Conservation (phyloP, 2,329 filamentous ascomycete genomes). For the Trichoderma simmonsii region DNA sequence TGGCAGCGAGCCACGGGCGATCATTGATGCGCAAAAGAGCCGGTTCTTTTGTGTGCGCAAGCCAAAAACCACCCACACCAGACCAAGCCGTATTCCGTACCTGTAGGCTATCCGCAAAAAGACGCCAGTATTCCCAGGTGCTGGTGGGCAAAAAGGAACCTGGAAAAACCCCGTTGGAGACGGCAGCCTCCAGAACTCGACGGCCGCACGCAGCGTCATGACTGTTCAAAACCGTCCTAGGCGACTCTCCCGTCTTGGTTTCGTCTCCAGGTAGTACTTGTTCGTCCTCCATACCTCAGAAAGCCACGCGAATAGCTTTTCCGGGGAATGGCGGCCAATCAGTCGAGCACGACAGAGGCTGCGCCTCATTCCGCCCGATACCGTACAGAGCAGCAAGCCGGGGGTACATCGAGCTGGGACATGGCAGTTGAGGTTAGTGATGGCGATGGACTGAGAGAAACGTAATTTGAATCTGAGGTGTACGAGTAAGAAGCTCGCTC, state of each 20-base stretch:
- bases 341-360: slow-evolving; percentile 28
- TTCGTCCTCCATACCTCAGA: neutral
- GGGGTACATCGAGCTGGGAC: neutral
- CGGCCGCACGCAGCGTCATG: neutral
- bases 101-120: neutral
- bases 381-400: slow-evolving; percentile 8
- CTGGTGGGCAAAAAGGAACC: neutral
- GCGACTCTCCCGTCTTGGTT: neutral
- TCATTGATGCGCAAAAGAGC: neutral
- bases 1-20: neutral
- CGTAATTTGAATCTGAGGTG: neutral
- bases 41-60: neutral
- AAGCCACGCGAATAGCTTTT: slow-evolving; percentile 1
- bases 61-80: neutral
- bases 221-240: neutral
- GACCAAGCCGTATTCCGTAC: neutral
- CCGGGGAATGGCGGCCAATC: slow-evolving; percentile 32
- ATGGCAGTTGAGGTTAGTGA: neutral
- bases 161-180: neutral
- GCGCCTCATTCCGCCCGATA: slow-evolving; percentile 28
- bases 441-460: neutral
- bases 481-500: neutral
- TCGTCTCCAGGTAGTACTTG: neutral
- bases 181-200: neutral
- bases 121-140: neutral